These are phyloP conservation scores for Paradendryphiella salina DNA, from an alignment of 2,329 filamentous ascomycete species.

Conservation along the genomic window DNA sequence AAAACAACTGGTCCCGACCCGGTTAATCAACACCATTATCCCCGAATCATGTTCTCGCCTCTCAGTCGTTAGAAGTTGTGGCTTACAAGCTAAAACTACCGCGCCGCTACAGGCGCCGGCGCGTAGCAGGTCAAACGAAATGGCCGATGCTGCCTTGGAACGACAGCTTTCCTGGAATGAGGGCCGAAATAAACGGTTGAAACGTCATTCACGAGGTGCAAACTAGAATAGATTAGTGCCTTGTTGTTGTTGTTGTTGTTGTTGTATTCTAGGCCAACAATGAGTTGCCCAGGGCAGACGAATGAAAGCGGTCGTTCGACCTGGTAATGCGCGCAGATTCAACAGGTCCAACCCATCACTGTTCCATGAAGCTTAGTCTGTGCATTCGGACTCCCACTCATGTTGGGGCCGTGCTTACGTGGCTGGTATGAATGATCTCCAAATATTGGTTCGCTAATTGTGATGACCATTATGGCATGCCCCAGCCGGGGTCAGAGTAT, in stretches of 20 bases:
- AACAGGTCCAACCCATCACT: neutral
- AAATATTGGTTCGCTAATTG: conserved; percentile 1
- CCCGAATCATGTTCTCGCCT: neutral
- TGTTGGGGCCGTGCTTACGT: neutral
- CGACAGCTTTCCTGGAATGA: conserved; percentile 7
- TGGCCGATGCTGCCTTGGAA: conserved; percentile 11
- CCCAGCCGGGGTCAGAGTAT: neutral
- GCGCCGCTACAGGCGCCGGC: conserved; percentile 14
- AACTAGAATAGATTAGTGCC: conserved; percentile 3
- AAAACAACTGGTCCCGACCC: conserved; percentile 1
- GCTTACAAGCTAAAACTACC: conserved; percentile 3
- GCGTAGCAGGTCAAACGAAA: conserved; percentile 10
- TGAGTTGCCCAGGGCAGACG: conserved; percentile 6
- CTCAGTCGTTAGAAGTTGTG: conserved; percentile 2
- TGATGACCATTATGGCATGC: neutral
- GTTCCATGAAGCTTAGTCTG: conserved; percentile 1
- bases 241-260: neutral
- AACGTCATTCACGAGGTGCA: conserved; percentile 1
- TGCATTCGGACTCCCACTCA: conserved; percentile 1
- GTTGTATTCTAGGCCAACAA: conserved; percentile 2
- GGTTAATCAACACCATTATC: conserved; percentile 1
- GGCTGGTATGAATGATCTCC: neutral
- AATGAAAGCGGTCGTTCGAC: neutral
- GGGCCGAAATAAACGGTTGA: conserved; percentile 12
- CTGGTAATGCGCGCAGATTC: neutral